These are phyloP conservation scores for Poronia punctata DNA, from an alignment of 495 filamentous ascomycete species.

Conservation along the genomic window DNA sequence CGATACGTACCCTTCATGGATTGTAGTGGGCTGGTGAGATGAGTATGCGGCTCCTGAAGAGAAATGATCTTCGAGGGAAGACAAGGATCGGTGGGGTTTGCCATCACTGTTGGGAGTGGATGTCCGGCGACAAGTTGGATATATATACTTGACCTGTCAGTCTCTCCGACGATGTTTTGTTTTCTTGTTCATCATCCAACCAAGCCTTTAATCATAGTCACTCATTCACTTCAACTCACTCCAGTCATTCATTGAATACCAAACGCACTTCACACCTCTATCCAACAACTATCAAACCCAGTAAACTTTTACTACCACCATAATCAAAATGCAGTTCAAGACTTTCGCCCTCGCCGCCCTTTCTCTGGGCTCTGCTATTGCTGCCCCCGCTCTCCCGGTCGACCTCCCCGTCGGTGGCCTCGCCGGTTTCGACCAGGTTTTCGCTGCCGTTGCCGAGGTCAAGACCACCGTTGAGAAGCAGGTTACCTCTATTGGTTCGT, in stretches of 20 bases:
- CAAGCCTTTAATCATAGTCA: too few relatives aligned
- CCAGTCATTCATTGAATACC: slow-evolving; percentile 4
- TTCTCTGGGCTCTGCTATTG: slow-evolving; percentile 25
- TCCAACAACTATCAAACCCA: slow-evolving; percentile 1
- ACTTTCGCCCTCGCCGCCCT: slow-evolving; percentile 21
- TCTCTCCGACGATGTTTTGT: too few relatives aligned
- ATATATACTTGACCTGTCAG: too few relatives aligned
- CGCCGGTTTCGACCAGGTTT: slow-evolving; percentile 7
- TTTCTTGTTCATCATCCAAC: too few relatives aligned
- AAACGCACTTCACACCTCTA: neutral
- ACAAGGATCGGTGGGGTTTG: too few relatives aligned
- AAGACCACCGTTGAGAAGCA: slow-evolving; percentile 12
- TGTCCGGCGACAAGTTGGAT: too few relatives aligned
- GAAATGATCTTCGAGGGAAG: too few relatives aligned
- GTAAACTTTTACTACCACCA: slow-evolving; percentile 6
- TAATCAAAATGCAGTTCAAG: slow-evolving; percentile 23
- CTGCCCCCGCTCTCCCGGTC: slow-evolving; percentile 9
- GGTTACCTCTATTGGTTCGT: slow-evolving; percentile 12
- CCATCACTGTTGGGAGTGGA: too few relatives aligned
- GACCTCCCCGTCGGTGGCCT: slow-evolving; percentile 8
- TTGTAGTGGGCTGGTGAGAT: too few relatives aligned
- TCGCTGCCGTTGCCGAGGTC: slow-evolving; percentile 7
- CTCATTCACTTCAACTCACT: too few relatives aligned
- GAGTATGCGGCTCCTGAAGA: too few relatives aligned
- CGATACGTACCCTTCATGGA: too few relatives aligned